Evolutionary conservation across 2,329 filamentous ascomycete species (phyloP), one percentile per base, ranked within the genome.

Genomic region (Botrytis deweyae): DNA sequence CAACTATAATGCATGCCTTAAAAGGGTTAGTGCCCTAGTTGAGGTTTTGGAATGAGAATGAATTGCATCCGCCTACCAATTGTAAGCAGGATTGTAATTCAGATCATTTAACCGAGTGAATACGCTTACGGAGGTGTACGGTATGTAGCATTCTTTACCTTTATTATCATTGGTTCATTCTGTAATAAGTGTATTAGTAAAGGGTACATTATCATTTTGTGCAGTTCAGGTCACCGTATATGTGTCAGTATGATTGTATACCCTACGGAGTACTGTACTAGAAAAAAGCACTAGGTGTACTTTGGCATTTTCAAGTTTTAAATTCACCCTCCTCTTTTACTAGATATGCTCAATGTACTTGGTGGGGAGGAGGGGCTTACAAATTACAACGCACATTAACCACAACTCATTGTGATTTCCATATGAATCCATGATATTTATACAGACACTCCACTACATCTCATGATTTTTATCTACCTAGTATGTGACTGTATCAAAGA

Each of bases 1-100:
- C 66, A 58, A 58, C 66, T 25, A 68, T 10, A 42, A 3, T 68
- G 42, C 3, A 58, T 68, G 66, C 66, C 62, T 65, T 42, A 65
- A 65, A 46, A 65, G 62, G 62, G 62, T 65, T 46, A 46, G 62
- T 63, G 61, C 61, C 61, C 61, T 63, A 63, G 36, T 9, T 5
- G 16, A 14, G 2, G 59, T 12, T 40, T 8, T n/a, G 12, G 18
- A 16, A 38, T 40, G 10, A 38, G 25, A 14, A 38, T 38, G 20
- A 14, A 25, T 14, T 18, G n/a, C 52, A 58, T 29, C 14, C 52
- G 29, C n/a, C 14, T 29, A 16, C 25, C 52, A 16, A 58, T 18
- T 29, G 52, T 29, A 58, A 58, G 52, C 52, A 58, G n/a, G 52
- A 58, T 18, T 29, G 52, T 7, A 14, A 52, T 52, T 52, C 49